A percentile compares a stretch with the other conserved stretches of the same genome.
These are phyloP conservation scores for Sherardia arvensis DNA, from an alignment of 257 asterid genomes.

Conservation along the genomic window DNA sequence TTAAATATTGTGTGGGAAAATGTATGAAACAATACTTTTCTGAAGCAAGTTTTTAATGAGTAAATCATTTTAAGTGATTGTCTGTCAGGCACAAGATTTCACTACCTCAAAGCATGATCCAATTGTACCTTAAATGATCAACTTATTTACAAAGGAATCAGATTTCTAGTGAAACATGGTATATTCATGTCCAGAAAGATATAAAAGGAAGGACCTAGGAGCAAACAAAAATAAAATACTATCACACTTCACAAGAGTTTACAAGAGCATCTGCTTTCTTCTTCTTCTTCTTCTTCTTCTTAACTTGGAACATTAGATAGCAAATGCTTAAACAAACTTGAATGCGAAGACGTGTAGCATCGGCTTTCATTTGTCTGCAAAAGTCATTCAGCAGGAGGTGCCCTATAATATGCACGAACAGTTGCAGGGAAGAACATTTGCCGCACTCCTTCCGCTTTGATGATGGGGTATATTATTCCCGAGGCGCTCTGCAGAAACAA, in stretches of 20 bases:
- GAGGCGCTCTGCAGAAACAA: conserved; percentile 33
- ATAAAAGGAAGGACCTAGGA: background rate
- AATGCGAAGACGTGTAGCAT: conserved; percentile 3
- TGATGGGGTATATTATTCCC: conserved; percentile 42
- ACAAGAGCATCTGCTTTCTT: conserved; percentile 1
- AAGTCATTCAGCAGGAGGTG: conserved; percentile 26
- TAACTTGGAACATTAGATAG: conserved; percentile 2
- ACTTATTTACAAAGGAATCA: conserved; percentile 12
- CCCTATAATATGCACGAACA: conserved; percentile 43
- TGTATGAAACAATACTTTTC: background rate
- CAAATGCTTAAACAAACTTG: conserved; percentile 15
- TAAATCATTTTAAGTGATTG: background rate
- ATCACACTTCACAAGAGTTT: conserved; percentile 10
- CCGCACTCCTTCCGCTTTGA: conserved; percentile 52
- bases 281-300: too few species aligned
- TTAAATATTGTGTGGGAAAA: background rate
- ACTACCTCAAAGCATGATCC: background rate
- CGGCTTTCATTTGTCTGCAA: background rate
- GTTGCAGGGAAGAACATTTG: conserved; percentile 55
- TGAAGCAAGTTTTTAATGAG: background rate
- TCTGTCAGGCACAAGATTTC: background rate
- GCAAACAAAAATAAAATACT: conserved; percentile 10
- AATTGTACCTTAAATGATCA: background rate
- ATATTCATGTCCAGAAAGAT: background rate
- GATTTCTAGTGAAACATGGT: background rate